A percentile compares a stretch with the other conserved stretches of the same genome.
phyloP scores from a whole-genome alignment of 2,329 filamentous ascomycete genomes.

The Paecilomyces formosus region DNA sequence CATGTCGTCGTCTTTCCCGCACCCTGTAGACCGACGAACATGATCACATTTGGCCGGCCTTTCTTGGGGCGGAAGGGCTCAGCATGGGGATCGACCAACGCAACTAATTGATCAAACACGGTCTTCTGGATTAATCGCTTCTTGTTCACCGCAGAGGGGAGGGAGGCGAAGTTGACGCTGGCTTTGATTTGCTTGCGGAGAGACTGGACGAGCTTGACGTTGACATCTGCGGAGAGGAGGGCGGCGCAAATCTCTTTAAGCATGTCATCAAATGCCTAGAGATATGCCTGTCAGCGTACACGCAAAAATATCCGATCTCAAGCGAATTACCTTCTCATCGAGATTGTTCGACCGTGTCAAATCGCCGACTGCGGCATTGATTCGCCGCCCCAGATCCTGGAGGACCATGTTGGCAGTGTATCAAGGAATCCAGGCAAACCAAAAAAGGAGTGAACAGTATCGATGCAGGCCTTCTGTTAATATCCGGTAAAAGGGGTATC shows the following conservation, averaged over 20 bases:
- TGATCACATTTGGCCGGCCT: conserved; percentile 92
- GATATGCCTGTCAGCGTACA: conserved; percentile 5
- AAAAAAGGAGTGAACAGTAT: conserved; percentile 5
- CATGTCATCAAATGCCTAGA: conserved; percentile 90
- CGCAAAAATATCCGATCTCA: background rate
- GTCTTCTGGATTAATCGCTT: conserved; percentile 96
- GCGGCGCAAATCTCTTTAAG: conserved; percentile 96
- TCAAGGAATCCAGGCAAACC: background rate
- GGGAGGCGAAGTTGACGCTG: conserved; percentile 89
- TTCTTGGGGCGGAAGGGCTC: conserved; percentile 97
- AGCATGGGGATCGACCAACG: conserved; percentile 89
- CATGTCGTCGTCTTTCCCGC: conserved; percentile 97
- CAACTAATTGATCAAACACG: conserved; percentile 93
- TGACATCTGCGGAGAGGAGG: conserved; percentile 93
- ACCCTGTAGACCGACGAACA: conserved; percentile 98
- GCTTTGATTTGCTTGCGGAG: conserved; percentile 88
- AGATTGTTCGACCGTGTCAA: conserved; percentile 86
- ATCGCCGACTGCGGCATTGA: conserved; percentile 92
- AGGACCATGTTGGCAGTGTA: conserved; percentile 68
- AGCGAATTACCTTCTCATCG: conserved; percentile 72
- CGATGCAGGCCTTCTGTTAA: background rate
- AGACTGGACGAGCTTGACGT: conserved; percentile 83
- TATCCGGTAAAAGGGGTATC: background rate
- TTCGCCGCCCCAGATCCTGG: conserved; percentile 96
- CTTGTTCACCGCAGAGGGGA: conserved; percentile 90